Conservation (phyloP, 129 eudicot species). For the Arctium lappa region DNA sequence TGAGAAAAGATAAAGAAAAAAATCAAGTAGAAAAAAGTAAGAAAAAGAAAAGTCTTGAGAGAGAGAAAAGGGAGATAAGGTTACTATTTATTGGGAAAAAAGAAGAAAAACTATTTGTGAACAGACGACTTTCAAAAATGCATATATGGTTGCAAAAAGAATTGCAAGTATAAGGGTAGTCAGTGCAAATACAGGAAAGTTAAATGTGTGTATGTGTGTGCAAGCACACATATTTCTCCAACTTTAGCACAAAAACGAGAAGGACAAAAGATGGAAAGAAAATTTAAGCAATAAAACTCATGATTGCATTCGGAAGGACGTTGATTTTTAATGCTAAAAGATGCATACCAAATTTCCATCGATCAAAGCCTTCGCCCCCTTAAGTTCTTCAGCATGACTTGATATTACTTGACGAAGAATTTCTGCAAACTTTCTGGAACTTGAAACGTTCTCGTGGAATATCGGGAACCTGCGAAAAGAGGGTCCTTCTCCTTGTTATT, state of each 20-base stretch:
- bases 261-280: not conserved
- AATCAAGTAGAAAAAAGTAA: too few relatives aligned
- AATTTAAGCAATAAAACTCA: not conserved
- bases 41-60: too few relatives aligned
- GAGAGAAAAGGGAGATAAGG: not conserved
- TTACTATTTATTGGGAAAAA: not conserved
- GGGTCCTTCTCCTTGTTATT: conserved; percentile 3
- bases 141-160: not conserved
- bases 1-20: too few relatives aligned
- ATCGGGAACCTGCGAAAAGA: conserved; percentile 62
- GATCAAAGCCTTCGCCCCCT: conserved; percentile 63
- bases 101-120: not conserved
- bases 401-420: conserved; percentile 61
- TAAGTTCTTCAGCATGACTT: conserved; percentile 68
- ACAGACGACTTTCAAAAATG: not conserved
- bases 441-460: conserved; percentile 42
- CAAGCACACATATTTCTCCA: not conserved
- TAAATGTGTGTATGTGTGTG: not conserved
- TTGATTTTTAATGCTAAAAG: conserved; percentile 7
- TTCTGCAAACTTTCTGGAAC: conserved; percentile 48
- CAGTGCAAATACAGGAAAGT: not conserved
- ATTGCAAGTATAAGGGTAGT: not conserved
- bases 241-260: not conserved
- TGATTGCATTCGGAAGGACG: not conserved
- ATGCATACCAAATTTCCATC: conserved; percentile 73